phyloP scores from a whole-genome alignment of 495 filamentous ascomycete genomes.

The Aspergillus campestris region DNA sequence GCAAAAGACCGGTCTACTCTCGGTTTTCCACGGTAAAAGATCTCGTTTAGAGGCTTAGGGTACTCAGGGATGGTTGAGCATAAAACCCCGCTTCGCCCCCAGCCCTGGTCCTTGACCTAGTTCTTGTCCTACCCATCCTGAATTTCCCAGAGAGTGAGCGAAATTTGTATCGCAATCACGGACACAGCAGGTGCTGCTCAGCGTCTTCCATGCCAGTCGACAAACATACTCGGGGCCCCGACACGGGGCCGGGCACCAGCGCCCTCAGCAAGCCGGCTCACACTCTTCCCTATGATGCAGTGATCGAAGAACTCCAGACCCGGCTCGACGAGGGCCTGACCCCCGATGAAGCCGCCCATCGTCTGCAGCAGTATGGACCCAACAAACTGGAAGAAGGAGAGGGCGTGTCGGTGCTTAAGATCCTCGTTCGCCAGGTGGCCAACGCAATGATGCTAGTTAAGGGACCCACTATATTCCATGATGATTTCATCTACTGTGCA shows the following conservation, averaged over 20 bases:
- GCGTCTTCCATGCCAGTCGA: no score
- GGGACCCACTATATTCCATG: slow-evolving; percentile 1
- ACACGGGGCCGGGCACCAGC: slow-evolving; percentile 3
- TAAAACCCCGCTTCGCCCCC: no score
- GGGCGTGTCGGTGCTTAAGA: slow-evolving; percentile 40
- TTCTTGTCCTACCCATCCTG: no score
- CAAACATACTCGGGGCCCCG: neutral
- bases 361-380: slow-evolving; percentile 42
- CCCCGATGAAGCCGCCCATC: slow-evolving; percentile 38
- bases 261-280: slow-evolving; percentile 50
- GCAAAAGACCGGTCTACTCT: no score
- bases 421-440: slow-evolving; percentile 45
- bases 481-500: neutral
- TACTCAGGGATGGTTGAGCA: no score
- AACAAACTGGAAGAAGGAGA: slow-evolving; percentile 47
- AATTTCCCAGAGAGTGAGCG: no score
- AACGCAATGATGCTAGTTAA: slow-evolving; percentile 50
- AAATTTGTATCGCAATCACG: no score
- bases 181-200: no score
- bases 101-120: no score
- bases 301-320: slow-evolving; percentile 45
- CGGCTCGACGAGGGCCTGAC: slow-evolving; percentile 49
- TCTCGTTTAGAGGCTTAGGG: no score
- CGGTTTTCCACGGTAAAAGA: no score
- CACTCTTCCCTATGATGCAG: slow-evolving; percentile 38